Evolutionary conservation across 768 basidiomycete genomes (phyloP).

Genomic region (Boletus rufocinnamomeus): DNA sequence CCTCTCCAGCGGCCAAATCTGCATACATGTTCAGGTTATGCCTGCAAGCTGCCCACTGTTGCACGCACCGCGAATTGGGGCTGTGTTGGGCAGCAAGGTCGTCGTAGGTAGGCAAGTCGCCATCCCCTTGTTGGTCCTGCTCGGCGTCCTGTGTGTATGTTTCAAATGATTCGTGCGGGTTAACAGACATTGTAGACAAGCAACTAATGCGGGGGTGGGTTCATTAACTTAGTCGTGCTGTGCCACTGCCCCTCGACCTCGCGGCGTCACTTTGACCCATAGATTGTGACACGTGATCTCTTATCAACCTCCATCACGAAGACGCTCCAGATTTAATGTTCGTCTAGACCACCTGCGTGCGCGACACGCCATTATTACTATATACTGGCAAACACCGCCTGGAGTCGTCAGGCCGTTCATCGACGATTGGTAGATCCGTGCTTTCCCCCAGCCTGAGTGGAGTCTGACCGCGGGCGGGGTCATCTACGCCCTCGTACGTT

Average conservation of each 20-base stretch:
- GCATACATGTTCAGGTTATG: constrained; percentile 6
- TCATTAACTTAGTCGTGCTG: background rate
- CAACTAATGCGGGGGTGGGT: background rate
- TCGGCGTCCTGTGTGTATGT: constrained; percentile 37
- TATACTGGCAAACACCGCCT: background rate
- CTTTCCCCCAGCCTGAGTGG: too few species aligned
- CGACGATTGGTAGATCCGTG: background rate
- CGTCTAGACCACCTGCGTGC: background rate
- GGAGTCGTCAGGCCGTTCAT: background rate
- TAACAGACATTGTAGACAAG: constrained; percentile 19
- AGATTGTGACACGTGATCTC: constrained; percentile 14
- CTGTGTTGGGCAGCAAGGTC: constrained; percentile 76
- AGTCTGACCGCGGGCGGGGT: background rate
- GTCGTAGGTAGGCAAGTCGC: constrained; percentile 76
- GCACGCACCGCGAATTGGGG: constrained; percentile 74
- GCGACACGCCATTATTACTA: background rate
- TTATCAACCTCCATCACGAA: background rate
- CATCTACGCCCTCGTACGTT: background rate
- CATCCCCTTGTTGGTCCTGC: constrained; percentile 44
- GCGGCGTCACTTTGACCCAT: background rate
- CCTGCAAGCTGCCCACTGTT: constrained; percentile 3
- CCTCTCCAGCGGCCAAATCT: constrained; percentile 86
- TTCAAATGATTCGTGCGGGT: constrained; percentile 29
- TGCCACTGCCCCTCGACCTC: background rate
- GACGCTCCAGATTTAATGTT: background rate